Conservation (phyloP, 768 basidiomycete species). For the Collybiopsis confluens region DNA sequence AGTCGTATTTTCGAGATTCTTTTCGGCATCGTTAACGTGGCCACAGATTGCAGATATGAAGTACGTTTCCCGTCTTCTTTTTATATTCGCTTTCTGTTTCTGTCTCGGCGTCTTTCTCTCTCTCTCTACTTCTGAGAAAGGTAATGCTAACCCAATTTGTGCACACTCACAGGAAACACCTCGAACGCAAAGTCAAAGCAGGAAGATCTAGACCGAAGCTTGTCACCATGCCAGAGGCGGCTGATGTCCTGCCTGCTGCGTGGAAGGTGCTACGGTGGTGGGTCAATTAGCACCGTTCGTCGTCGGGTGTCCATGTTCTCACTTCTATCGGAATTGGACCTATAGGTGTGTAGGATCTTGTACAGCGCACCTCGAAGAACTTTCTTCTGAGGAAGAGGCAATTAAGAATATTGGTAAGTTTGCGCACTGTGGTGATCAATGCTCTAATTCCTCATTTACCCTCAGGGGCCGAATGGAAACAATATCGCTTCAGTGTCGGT, state of each 20-base stretch:
- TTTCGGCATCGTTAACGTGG: not conserved
- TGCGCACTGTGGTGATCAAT: not conserved
- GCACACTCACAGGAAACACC: conserved; percentile 37
- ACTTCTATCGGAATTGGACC: not conserved
- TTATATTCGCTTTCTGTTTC: not conserved
- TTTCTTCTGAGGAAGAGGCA: conserved; percentile 47
- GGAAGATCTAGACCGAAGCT: conserved; percentile 53
- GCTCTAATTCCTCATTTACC: not conserved
- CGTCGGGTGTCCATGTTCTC: not conserved
- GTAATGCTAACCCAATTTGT: too few relatives aligned
- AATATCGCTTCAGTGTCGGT: conserved; percentile 70
- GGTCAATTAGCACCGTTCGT: conserved; percentile 5
- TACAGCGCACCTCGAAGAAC: conserved; percentile 66
- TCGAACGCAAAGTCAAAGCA: conserved; percentile 44
- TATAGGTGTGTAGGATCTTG: conserved; percentile 67
- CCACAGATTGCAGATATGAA: conserved; percentile 58
- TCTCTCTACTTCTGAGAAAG: too few relatives aligned
- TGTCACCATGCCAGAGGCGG: conserved; percentile 40
- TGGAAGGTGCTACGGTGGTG: conserved; percentile 67
- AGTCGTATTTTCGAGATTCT: conserved; percentile 14
- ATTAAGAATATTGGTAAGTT: conserved; percentile 49
- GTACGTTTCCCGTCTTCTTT: conserved; percentile 13
- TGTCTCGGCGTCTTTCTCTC: too few relatives aligned
- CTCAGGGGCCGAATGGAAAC: conserved; percentile 53
- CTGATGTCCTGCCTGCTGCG: conserved; percentile 48